Conservation (phyloP, 768 basidiomycete genomes). For the Tephrocybe sp. region DNA sequence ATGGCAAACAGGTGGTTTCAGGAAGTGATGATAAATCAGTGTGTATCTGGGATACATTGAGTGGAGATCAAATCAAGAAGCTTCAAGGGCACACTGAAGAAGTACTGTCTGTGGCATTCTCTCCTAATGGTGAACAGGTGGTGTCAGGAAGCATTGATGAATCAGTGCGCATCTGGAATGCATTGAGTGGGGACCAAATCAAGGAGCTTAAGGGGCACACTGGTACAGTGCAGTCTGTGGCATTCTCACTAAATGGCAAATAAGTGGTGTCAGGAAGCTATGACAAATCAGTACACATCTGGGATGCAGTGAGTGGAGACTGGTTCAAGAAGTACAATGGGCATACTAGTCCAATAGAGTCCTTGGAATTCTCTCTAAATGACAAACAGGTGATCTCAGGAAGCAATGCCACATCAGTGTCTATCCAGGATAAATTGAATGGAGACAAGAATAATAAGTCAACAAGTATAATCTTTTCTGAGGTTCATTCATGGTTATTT, state of each 20-base stretch:
- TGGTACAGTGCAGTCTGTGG: not conserved
- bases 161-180: not conserved
- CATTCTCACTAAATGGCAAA: not conserved
- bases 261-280: too few species aligned
- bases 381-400: too few species aligned
- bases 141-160: not conserved
- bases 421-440: too few species aligned
- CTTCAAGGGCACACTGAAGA: not conserved
- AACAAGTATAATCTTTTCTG: too few species aligned
- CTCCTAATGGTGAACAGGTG: not conserved
- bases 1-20: not conserved
- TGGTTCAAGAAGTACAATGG: not conserved
- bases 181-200: not conserved
- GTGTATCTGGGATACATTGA: not conserved
- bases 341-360: not conserved
- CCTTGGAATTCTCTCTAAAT: too few species aligned
- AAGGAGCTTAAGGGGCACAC: not conserved
- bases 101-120: not conserved
- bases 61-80: not conserved
- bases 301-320: not conserved
- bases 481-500: not conserved
- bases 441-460: too few species aligned
- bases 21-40: not conserved
- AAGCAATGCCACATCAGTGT: too few species aligned
- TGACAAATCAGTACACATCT: not conserved